Conservation (phyloP, 208 protist genomes). For the Leishmania aethiopica region DNA sequence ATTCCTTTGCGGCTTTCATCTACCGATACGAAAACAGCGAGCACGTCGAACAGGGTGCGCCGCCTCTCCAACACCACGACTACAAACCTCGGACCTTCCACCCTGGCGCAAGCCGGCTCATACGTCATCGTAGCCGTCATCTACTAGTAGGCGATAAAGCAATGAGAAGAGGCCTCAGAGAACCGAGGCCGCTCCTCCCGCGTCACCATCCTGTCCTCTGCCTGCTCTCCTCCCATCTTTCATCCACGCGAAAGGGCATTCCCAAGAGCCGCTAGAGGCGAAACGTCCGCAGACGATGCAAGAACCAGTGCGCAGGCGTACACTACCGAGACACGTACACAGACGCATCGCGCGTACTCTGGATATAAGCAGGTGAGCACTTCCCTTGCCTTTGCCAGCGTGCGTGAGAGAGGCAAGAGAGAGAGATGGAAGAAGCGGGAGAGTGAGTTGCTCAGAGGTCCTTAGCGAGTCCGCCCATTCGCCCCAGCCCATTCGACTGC, state of each 20-base stretch:
- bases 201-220: not conserved
- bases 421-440: not conserved
- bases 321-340: not conserved
- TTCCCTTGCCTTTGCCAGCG: not conserved
- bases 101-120: too few relatives aligned
- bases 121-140: too few relatives aligned
- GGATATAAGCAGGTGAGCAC: not conserved
- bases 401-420: not conserved
- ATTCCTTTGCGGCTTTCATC: not conserved
- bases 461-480: not conserved
- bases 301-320: not conserved
- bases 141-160: too few relatives aligned
- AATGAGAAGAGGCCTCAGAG: too few relatives aligned
- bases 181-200: not conserved
- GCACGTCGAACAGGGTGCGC: not conserved
- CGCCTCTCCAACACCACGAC: too few relatives aligned
- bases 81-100: too few relatives aligned
- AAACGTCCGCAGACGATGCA: not conserved
- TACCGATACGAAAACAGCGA: not conserved
- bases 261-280: not conserved
- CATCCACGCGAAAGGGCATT: not conserved
- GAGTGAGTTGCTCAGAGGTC: too few relatives aligned
- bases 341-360: not conserved
- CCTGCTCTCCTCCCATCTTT: not conserved
- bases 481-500: not conserved